phyloP scores from a whole-genome alignment of 768 basidiomycete species.

The Mycena epipterygia region DNA sequence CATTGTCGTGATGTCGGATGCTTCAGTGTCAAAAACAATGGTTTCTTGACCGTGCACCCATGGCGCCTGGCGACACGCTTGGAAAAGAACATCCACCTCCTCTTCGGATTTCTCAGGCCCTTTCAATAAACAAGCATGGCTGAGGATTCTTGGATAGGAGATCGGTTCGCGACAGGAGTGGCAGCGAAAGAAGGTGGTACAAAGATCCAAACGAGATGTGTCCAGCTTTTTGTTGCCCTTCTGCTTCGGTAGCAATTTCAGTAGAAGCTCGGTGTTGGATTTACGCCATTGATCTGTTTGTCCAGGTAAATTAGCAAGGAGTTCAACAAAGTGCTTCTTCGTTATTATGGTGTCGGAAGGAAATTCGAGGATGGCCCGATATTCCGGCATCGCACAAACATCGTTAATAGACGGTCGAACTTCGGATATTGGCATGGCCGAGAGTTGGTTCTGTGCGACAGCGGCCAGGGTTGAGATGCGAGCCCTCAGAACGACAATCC shows the following conservation, averaged over 20 bases:
- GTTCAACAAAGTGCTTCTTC: slow-evolving; percentile 21
- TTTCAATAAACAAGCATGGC: slow-evolving; percentile 42
- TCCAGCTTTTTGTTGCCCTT: not conserved
- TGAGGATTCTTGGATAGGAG: slow-evolving; percentile 47
- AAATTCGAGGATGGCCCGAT: slow-evolving; percentile 34
- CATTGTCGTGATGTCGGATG: slow-evolving; percentile 37
- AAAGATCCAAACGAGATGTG: slow-evolving; percentile 40
- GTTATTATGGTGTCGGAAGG: slow-evolving; percentile 8
- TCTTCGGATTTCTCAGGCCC: slow-evolving; percentile 1
- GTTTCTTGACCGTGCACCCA: slow-evolving; percentile 42
- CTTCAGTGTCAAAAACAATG: slow-evolving; percentile 46
- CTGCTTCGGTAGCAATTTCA: slow-evolving; percentile 31
- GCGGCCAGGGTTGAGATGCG: not conserved
- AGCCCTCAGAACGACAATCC: not conserved
- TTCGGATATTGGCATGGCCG: not conserved
- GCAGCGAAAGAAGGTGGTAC: slow-evolving; percentile 51
- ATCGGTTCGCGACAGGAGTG: slow-evolving; percentile 47
- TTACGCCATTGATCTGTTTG: slow-evolving; percentile 40
- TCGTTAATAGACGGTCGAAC: slow-evolving; percentile 13
- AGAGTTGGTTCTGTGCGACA: not conserved
- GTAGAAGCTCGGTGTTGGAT: slow-evolving; percentile 36
- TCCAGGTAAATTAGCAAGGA: slow-evolving; percentile 19
- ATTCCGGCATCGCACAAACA: slow-evolving; percentile 28
- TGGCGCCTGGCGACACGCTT: slow-evolving; percentile 3
- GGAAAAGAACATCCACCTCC: slow-evolving; percentile 25